Conservation (phyloP, 1,139 yeast species). For the Yamadazyma atmosphaerica region DNA sequence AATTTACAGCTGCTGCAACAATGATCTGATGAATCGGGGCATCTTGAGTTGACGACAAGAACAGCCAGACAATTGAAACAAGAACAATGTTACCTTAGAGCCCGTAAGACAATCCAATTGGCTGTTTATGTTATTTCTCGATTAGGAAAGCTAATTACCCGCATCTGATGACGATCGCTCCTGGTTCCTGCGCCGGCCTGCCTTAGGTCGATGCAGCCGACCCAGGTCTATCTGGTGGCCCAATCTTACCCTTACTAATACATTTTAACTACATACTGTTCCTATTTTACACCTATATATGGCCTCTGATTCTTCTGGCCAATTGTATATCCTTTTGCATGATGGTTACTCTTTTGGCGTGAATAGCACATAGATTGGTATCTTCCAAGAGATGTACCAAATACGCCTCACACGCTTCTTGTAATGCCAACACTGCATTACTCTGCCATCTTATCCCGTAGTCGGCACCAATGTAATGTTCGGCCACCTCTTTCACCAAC, state of each 20-base stretch:
- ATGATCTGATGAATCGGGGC: too few relatives aligned
- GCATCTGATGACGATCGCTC: not conserved
- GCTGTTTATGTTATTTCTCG: slow-evolving; percentile 1
- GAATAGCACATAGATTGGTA: slow-evolving; percentile 86
- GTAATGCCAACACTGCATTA: slow-evolving; percentile 82
- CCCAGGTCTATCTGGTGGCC: too few relatives aligned
- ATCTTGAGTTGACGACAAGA: not conserved
- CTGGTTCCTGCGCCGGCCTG: too few relatives aligned
- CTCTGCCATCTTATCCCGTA: slow-evolving; percentile 84
- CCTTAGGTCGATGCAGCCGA: too few relatives aligned
- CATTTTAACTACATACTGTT: not conserved
- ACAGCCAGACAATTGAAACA: not conserved
- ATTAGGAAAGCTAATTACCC: slow-evolving; percentile 4
- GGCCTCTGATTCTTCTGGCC: slow-evolving; percentile 86
- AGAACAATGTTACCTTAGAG: not conserved
- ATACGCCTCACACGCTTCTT: slow-evolving; percentile 92
- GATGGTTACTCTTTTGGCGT: slow-evolving; percentile 90
- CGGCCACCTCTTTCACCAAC: slow-evolving; percentile 77
- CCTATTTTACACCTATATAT: slow-evolving; percentile 14
- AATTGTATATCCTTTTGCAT: slow-evolving; percentile 92
- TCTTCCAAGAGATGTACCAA: slow-evolving; percentile 85
- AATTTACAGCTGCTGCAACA: too few relatives aligned
- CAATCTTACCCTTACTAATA: not conserved
- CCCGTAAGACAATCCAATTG: not conserved
- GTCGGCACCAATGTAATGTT: slow-evolving; percentile 58